Evolutionary conservation across 1,284 basidiomycete species (phyloP).

Genomic region (Heterobasidion annosum): DNA sequence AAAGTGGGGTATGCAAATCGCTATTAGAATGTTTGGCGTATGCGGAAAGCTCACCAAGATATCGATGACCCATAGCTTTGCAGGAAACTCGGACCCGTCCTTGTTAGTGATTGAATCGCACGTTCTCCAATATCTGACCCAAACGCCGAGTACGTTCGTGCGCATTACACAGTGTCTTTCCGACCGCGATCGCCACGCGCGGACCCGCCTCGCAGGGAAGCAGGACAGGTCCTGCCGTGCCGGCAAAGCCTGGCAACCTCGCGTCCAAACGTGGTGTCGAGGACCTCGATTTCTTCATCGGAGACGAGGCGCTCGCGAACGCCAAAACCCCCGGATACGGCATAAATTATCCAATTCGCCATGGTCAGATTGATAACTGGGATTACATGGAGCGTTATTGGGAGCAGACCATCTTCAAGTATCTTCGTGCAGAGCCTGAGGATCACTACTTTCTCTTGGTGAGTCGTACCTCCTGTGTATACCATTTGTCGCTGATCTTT

Average conservation of each 20-base stretch:
- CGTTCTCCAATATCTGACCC: not conserved
- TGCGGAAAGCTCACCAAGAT: not conserved
- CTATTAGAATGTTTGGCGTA: not conserved
- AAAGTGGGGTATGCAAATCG: conserved; percentile 81
- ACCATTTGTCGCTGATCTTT: conserved; percentile 3
- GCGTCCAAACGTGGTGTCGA: conserved; percentile 97
- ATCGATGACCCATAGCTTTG: conserved; percentile 55
- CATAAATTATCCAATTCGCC: conserved; percentile 94
- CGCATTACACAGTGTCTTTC: conserved; percentile 62
- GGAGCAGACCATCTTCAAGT: conserved; percentile 99
- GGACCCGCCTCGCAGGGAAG: conserved; percentile 55
- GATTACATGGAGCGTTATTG: conserved; percentile 99
- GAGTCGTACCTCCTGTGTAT: conserved; percentile 22
- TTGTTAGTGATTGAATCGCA: conserved; percentile 52
- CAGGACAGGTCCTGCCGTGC: conserved; percentile 62
- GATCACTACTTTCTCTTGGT: conserved; percentile 98
- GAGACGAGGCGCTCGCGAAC: conserved; percentile 95
- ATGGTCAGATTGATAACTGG: conserved; percentile 99
- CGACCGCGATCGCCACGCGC: conserved; percentile 91
- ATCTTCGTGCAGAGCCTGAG: conserved; percentile 96
- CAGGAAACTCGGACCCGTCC: conserved; percentile 97
- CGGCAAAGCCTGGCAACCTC: conserved; percentile 84
- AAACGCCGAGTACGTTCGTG: not conserved
- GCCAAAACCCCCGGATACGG: conserved; percentile 87
- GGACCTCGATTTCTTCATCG: conserved; percentile 99